Conservation (phyloP, 495 filamentous ascomycete species). For the Neurospora sp. region DNA sequence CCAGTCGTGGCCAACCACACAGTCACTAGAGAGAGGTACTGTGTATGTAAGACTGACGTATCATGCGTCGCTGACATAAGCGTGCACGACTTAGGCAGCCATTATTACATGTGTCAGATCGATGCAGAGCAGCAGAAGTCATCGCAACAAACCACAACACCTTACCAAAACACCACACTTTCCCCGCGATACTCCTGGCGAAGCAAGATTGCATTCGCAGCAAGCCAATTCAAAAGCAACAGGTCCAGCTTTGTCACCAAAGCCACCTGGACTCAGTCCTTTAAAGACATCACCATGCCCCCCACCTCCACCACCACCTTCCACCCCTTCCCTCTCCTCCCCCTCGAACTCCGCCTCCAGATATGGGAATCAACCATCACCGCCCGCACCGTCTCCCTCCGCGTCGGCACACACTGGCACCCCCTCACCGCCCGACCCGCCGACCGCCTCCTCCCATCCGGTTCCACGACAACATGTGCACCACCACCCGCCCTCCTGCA, state of each 20-base stretch:
- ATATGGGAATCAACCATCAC: conserved; percentile 16
- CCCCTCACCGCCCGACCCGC: neutral
- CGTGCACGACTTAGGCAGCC: neutral
- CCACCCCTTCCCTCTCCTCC: conserved; percentile 21
- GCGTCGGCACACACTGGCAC: neutral
- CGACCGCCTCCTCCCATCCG: neutral
- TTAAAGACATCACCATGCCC: neutral
- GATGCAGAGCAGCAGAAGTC: neutral
- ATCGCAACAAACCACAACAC: neutral
- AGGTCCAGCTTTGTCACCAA: too few relatives aligned
- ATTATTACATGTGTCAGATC: too few relatives aligned
- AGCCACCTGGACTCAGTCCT: neutral
- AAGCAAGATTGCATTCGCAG: too few relatives aligned
- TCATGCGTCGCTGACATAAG: neutral
- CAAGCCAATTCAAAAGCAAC: too few relatives aligned
- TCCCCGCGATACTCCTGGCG: too few relatives aligned
- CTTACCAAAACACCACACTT: neutral
- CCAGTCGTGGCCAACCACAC: too few relatives aligned
- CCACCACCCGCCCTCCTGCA: neutral
- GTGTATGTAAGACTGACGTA: neutral
- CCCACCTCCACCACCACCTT: conserved; percentile 10
- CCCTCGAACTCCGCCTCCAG: conserved; percentile 26
- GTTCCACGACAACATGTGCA: neutral
- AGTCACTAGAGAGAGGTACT: too few relatives aligned
- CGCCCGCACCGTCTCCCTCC: neutral